Conservation (phyloP, 352 stramenopile genomes). For the Pythium phragmitis region DNA sequence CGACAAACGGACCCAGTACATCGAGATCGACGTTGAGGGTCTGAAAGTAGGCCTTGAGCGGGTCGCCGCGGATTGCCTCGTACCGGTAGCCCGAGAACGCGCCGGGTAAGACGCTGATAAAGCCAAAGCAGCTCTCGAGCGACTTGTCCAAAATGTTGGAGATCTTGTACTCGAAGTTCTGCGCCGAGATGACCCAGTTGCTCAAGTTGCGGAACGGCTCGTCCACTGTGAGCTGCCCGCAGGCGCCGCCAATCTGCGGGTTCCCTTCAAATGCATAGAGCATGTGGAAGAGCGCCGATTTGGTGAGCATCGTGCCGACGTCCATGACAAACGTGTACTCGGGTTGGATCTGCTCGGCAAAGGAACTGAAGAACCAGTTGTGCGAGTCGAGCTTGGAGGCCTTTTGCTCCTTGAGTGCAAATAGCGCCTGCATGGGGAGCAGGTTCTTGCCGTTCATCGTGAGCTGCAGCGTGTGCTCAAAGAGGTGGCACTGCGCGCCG, state of each 20-base stretch:
- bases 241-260: slow-evolving; percentile 76
- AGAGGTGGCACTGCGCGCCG: slow-evolving; percentile 78
- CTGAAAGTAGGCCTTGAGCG: slow-evolving; percentile 85
- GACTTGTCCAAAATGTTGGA: slow-evolving; percentile 88
- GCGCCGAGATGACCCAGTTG: slow-evolving; percentile 86
- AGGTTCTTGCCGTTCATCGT: slow-evolving; percentile 66
- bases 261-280: slow-evolving; percentile 79
- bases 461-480: slow-evolving; percentile 84
- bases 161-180: slow-evolving; percentile 91
- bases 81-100: slow-evolving; percentile 86
- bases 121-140: slow-evolving; percentile 84
- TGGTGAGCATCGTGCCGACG: slow-evolving; percentile 82
- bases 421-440: slow-evolving; percentile 72
- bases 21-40: slow-evolving; percentile 79
- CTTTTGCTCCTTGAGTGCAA: slow-evolving; percentile 82
- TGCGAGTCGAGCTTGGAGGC: slow-evolving; percentile 84
- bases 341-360: slow-evolving; percentile 80
- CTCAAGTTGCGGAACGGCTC: slow-evolving; percentile 81
- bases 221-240: slow-evolving; percentile 79
- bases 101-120: slow-evolving; percentile 84
- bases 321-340: slow-evolving; percentile 85
- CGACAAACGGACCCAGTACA: slow-evolving; percentile 76
- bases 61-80: slow-evolving; percentile 74
- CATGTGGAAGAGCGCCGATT: slow-evolving; percentile 74
- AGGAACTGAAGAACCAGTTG: slow-evolving; percentile 84